Conservation (phyloP, 768 basidiomycete species). For the Hemileccinum rubropunctum region DNA sequence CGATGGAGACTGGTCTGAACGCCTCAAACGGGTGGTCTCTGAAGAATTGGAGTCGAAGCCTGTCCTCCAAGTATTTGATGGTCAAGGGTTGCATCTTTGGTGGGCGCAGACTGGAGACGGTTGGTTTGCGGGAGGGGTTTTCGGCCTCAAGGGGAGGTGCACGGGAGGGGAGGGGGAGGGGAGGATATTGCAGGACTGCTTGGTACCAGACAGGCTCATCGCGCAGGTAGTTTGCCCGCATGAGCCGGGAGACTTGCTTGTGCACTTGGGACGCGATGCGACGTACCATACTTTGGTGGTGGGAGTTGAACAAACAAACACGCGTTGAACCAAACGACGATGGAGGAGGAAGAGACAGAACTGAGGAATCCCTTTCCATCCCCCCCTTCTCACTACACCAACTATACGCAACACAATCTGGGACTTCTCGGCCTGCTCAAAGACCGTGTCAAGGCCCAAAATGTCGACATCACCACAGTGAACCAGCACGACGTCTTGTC, state of each 20-base stretch:
- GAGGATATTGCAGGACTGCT: constrained; percentile 85
- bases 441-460: constrained; percentile 44
- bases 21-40: constrained; percentile 96
- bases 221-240: constrained; percentile 61
- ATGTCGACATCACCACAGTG: constrained; percentile 34
- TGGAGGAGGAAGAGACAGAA: constrained; percentile 68
- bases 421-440: constrained; percentile 60
- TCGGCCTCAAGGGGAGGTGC: constrained; percentile 57
- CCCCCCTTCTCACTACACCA: constrained; percentile 80
- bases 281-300: constrained; percentile 58
- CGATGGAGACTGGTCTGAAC: constrained; percentile 72
- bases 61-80: constrained; percentile 81
- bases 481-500: constrained; percentile 63
- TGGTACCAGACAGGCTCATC: constrained; percentile 79
- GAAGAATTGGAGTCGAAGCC: constrained; percentile 88
- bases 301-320: background rate
- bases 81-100: constrained; percentile 49
- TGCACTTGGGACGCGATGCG: constrained; percentile 87
- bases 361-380: constrained; percentile 87
- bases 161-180: constrained; percentile 79
- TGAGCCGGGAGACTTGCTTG: constrained; percentile 78
- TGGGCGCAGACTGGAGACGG: constrained; percentile 29
- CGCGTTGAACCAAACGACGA: constrained; percentile 1
- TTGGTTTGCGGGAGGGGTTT: constrained; percentile 21
- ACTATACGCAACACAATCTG: constrained; percentile 75